Conservation (phyloP, 2,329 filamentous ascomycete species). For the Knufia petricola region DNA sequence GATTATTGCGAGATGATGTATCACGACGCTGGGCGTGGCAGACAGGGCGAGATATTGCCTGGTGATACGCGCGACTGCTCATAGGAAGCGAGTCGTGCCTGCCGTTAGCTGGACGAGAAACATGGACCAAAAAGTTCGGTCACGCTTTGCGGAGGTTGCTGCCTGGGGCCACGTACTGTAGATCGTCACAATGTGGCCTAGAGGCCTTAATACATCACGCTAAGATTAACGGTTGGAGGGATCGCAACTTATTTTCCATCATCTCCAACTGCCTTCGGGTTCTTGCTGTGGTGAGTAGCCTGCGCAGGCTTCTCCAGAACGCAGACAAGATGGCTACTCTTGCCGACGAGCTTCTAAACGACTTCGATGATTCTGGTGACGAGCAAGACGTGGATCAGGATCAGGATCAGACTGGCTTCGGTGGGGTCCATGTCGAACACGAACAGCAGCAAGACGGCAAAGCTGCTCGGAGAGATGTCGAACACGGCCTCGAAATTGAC, state of each 20-base stretch:
- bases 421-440: conserved; percentile 30
- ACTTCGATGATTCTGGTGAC: conserved; percentile 78
- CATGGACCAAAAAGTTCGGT: conserved; percentile 1
- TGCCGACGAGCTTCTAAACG: conserved; percentile 83
- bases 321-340: conserved; percentile 64
- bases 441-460: conserved; percentile 24
- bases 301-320: background rate
- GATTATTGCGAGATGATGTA: too few species aligned
- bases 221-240: too few species aligned
- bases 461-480: conserved; percentile 11
- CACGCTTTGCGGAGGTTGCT: background rate
- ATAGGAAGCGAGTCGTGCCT: too few species aligned
- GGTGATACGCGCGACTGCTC: background rate
- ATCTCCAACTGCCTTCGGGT: too few species aligned
- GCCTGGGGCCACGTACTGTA: background rate
- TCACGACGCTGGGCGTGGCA: too few species aligned
- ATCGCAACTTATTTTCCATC: too few species aligned
- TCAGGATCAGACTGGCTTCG: conserved; percentile 45
- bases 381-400: conserved; percentile 59
- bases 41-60: background rate
- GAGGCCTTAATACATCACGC: too few species aligned
- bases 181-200: too few species aligned
- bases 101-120: too few species aligned
- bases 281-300: background rate
- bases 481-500: conserved; percentile 18